Percentiles rank a stretch among this genome's conserved stretches.
Evolutionary conservation across 768 basidiomycete genomes (phyloP).

Genomic region (Pisolithus tinctorius): DNA sequence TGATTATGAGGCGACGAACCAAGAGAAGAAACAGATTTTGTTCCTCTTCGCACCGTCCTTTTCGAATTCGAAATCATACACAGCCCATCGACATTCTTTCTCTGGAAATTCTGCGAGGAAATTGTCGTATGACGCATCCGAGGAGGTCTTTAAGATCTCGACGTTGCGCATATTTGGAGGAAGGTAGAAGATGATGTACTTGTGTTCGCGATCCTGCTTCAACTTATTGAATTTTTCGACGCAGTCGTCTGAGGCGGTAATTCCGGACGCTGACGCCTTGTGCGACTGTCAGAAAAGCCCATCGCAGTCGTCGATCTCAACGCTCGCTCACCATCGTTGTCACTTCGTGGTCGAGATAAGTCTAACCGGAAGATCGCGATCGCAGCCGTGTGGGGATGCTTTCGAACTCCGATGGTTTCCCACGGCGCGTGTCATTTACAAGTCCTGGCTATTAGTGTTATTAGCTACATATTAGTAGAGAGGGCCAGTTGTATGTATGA

Average conservation of each 20-base stretch:
- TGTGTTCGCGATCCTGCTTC: constrained; percentile 43
- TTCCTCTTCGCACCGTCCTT: constrained; percentile 66
- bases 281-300: neutral
- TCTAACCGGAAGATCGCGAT: neutral
- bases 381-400: neutral
- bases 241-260: constrained; percentile 54
- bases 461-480: too few species aligned
- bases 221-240: constrained; percentile 12
- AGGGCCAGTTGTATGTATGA: too few species aligned
- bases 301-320: neutral
- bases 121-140: constrained; percentile 50
- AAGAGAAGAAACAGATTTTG: constrained; percentile 79
- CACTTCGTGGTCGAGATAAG: neutral
- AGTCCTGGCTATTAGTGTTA: too few species aligned
- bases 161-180: constrained; percentile 62
- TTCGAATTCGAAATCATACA: constrained; percentile 87
- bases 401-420: too few species aligned
- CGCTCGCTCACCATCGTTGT: constrained; percentile 19
- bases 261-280: constrained; percentile 28
- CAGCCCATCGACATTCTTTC: constrained; percentile 75
- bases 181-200: constrained; percentile 80
- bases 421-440: too few species aligned
- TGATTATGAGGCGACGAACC: constrained; percentile 49
- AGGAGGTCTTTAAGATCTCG: constrained; percentile 62
- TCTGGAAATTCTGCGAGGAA: constrained; percentile 74